These are phyloP conservation scores for Calocera viscosa DNA, from an alignment of 768 basidiomycete species.

Conservation along the genomic window DNA sequence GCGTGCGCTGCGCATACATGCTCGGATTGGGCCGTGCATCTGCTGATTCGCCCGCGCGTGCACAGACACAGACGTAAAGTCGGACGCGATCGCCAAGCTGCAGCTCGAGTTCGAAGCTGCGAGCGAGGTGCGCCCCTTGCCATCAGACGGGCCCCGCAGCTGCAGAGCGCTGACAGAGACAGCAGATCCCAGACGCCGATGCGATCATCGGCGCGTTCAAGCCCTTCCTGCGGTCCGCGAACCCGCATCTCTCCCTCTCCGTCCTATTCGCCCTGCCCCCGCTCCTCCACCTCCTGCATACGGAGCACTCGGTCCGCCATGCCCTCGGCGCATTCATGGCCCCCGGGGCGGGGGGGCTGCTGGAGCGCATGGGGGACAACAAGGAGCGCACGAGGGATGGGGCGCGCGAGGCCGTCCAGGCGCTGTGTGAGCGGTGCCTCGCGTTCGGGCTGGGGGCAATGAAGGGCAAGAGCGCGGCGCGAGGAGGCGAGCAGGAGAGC, in stretches of 20 bases:
- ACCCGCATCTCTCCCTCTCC: constrained; percentile 69
- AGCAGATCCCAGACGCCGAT: constrained; percentile 68
- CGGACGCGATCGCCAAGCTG: constrained; percentile 68
- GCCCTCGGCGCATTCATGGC: constrained; percentile 58
- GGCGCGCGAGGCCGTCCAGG: constrained; percentile 63
- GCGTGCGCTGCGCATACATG: constrained; percentile 5
- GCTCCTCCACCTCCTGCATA: constrained; percentile 50
- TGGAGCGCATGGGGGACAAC: constrained; percentile 70
- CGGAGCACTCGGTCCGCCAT: constrained; percentile 49
- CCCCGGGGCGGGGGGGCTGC: constrained; percentile 44
- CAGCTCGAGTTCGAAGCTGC: constrained; percentile 62
- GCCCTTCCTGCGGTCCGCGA: constrained; percentile 61
- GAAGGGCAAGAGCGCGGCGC: constrained; percentile 24
- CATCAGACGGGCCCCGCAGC: too few relatives aligned
- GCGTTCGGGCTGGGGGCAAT: constrained; percentile 46
- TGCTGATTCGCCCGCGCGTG: constrained; percentile 9
- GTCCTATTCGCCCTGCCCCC: constrained; percentile 58
- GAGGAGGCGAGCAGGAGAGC: constrained; percentile 49
- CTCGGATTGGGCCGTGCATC: constrained; percentile 13
- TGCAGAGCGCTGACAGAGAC: too few relatives aligned
- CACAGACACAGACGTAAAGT: constrained; percentile 65
- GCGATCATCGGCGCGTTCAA: constrained; percentile 56
- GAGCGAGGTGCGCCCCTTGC: constrained; percentile 41
- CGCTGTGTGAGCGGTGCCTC: constrained; percentile 46
- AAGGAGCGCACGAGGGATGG: constrained; percentile 59